phyloP scores from a whole-genome alignment of 2,329 filamentous ascomycete species.

The Fusarium citri region DNA sequence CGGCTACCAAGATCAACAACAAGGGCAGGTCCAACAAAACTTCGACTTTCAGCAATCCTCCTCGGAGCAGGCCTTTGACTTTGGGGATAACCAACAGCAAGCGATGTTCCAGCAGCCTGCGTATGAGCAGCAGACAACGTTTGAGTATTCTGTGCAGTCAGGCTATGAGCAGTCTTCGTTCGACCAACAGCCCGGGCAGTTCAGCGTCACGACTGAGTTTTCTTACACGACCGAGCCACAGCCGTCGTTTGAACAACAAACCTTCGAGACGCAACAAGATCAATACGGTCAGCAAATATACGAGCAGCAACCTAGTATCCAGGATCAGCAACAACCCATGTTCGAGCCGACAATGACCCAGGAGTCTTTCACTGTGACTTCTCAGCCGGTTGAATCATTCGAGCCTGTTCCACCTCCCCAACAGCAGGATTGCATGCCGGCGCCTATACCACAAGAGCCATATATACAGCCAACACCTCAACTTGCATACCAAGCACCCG shows the following conservation, averaged over 20 bases:
- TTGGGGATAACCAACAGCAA: conserved; percentile 1
- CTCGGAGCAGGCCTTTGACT: background rate
- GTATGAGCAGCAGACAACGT: conserved; percentile 23
- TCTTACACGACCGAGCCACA: conserved; percentile 13
- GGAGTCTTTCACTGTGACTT: background rate
- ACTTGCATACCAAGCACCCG: background rate
- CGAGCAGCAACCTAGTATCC: conserved; percentile 15
- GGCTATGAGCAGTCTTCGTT: background rate
- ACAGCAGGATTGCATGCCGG: conserved; percentile 2
- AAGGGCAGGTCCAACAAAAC: conserved; percentile 27
- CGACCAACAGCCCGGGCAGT: conserved; percentile 26
- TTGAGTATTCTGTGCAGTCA: conserved; percentile 19
- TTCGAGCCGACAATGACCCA: background rate
- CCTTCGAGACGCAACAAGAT: conserved; percentile 13
- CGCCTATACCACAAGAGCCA: background rate
- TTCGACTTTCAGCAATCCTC: conserved; percentile 24
- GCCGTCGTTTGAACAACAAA: background rate
- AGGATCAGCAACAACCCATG: conserved; percentile 22
- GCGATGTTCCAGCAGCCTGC: conserved; percentile 17
- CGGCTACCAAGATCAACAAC: conserved; percentile 21
- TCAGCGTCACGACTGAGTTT: conserved; percentile 3
- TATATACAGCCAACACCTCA: conserved; percentile 7
- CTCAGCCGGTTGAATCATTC: background rate
- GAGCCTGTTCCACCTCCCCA: background rate
- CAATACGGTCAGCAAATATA: conserved; percentile 17